Base-by-base conservation (phyloP, 2,329 filamentous ascomycete species). In the Penicillium sp. region DNA sequence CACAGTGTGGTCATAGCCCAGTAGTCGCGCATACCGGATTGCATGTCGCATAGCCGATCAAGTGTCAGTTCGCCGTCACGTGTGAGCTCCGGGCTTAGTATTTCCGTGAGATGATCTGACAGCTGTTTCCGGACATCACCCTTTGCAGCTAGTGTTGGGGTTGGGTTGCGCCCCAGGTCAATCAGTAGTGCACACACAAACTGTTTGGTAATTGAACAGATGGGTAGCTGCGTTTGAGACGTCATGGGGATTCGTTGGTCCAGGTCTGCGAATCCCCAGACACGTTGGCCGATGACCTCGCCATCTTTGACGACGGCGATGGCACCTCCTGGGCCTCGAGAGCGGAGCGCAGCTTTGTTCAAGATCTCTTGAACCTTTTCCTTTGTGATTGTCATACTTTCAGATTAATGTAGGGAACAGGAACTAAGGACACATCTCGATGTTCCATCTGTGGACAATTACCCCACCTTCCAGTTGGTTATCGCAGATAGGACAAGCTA, bases 201-300 rank as follows among this genome's bases (percentile, higher is more conserved):
- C 52, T 81, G 78, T 62, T 81, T 81, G 2, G 77, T 74, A 58
- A 80, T 80, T 6, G 78, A 80, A 61, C 78, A 81, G 56, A 81
- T 80, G 12, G 78, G 78, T 21, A 80, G 62, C 10, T 70, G 68
- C 1, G 71, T 79, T 5, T 73, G 57, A 5, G 72, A 42, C 0
- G 68, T 72, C 61, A 81, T 69, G 6, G 69, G 71, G 23, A 75
- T 72, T 6, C 72, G 70, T 9, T 61, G 49, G n/a, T 77, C 69
- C 21, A 80, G 54, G 63, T 80, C 70, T 21, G 78, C 77, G 51
- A 73, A 80, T 37, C 78, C 78, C 77, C 78, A 81, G 40, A 71
- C 67, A 4, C 72, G 72, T 47, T 76, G 66, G 23, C 69, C 73
- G 38, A 77, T 57, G 25, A 78, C 60, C 41, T 78, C 60, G 60